Conservation (phyloP, 2,329 filamentous ascomycete species). For the Phaeomoniella chlamydospora region DNA sequence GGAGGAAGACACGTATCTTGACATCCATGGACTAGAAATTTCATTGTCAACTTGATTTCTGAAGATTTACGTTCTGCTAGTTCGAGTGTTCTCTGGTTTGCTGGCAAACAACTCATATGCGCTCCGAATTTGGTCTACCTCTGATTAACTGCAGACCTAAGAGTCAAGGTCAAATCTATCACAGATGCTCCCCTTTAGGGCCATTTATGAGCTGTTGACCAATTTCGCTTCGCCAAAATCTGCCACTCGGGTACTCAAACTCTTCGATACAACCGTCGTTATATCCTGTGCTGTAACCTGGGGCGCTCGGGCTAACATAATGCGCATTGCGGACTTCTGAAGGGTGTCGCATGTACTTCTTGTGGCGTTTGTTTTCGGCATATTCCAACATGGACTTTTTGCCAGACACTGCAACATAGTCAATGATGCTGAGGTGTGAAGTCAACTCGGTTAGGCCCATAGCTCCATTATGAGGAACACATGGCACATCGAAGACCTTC, state of each 20-base stretch:
- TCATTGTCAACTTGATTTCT: no score
- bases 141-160: no score
- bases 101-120: no score
- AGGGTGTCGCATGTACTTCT: slow-evolving; percentile 76
- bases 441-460: slow-evolving; percentile 10
- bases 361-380: slow-evolving; percentile 13
- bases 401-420: slow-evolving; percentile 12
- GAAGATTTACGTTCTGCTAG: no score
- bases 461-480: slow-evolving; percentile 10
- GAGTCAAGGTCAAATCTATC: no score
- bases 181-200: no score
- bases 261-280: slow-evolving; percentile 72
- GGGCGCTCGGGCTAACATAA: slow-evolving; percentile 69
- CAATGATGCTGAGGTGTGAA: slow-evolving; percentile 10
- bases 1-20: no score
- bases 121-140: no score
- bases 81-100: no score
- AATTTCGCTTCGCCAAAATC: no score
- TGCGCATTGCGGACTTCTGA: slow-evolving; percentile 69
- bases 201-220: no score
- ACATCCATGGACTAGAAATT: no score
- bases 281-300: slow-evolving; percentile 91
- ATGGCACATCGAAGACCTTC: slow-evolving; percentile 9
- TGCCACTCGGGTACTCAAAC: slow-evolving; percentile 67
- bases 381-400: slow-evolving; percentile 13